A percentile compares a stretch with the other conserved stretches of the same genome.
These are phyloP conservation scores for Clausena lansium DNA, from an alignment of 345 rosid species.

Conservation along the genomic window DNA sequence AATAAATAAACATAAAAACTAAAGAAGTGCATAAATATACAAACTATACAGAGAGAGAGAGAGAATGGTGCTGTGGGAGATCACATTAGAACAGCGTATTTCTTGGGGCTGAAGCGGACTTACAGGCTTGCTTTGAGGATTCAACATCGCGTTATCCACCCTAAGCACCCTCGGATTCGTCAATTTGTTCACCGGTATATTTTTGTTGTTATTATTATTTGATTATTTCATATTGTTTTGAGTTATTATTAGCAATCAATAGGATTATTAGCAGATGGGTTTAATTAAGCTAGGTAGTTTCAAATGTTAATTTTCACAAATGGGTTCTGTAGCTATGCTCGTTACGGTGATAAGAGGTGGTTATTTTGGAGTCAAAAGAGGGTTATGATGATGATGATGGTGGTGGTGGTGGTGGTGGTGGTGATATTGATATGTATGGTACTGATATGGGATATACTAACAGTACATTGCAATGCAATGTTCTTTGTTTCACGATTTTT, in stretches of 20 bases:
- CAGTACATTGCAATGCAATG: no score
- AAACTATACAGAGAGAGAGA: no score
- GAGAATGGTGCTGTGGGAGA: constrained; percentile 90
- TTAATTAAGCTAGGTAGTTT: background rate
- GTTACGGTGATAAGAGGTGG: no score
- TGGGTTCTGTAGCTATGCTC: background rate
- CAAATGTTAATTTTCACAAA: background rate
- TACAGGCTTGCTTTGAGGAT: constrained; percentile 66
- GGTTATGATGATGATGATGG: background rate
- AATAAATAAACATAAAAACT: background rate
- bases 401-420: background rate
- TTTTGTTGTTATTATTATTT: no score
- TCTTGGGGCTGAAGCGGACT: constrained; percentile 80
- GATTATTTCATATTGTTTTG: no score
- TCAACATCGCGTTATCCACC: constrained; percentile 60
- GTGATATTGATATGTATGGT: no score
- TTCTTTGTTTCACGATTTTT: background rate
- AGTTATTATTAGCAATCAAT: background rate
- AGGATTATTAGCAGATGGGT: background rate
- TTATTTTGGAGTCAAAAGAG: background rate
- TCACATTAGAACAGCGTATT: constrained; percentile 78
- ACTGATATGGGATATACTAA: no score
- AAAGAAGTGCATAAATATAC: background rate
- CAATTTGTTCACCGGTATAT: constrained; percentile 57
- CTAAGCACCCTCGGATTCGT: constrained; percentile 60